Evolutionary conservation across 2,329 filamentous ascomycete genomes (phyloP).

Genomic region (Arthrobotrys iridis): DNA sequence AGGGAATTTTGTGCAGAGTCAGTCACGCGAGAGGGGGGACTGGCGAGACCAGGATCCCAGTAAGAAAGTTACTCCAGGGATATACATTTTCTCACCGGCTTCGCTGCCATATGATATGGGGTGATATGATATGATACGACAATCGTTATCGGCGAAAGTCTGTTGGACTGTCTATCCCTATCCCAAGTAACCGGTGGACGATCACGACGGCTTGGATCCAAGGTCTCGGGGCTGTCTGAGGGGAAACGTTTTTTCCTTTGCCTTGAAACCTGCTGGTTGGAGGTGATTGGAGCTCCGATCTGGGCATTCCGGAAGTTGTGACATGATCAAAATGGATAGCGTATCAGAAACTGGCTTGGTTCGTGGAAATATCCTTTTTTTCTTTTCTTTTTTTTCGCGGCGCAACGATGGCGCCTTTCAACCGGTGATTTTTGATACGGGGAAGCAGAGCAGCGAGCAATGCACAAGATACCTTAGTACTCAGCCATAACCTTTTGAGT

Average conservation of each 20-base stretch:
- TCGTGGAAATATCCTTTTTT: background rate
- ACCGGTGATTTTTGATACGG: background rate
- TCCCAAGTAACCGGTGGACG: background rate
- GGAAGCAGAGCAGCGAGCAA: too few relatives aligned
- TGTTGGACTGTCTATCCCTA: conserved; percentile 3
- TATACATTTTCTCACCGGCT: background rate
- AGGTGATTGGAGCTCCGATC: background rate
- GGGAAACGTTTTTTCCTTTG: conserved; percentile 8
- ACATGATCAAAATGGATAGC: conserved; percentile 17
- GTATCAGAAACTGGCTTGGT: conserved; percentile 38
- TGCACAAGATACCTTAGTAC: too few relatives aligned
- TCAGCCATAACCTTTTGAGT: conserved; percentile 4
- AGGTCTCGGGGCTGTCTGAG: conserved; percentile 17
- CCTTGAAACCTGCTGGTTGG: conserved; percentile 16
- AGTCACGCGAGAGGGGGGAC: conserved; percentile 26
- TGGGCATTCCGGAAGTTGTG: conserved; percentile 28
- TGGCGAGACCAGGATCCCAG: background rate
- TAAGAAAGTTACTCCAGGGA: background rate
- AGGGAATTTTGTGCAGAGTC: conserved; percentile 21
- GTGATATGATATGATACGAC: conserved; percentile 5
- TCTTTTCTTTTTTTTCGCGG: background rate
- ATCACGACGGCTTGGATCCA: conserved; percentile 26
- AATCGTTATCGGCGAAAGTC: background rate
- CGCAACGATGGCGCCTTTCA: conserved; percentile 45
- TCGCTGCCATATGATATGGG: background rate